These are phyloP conservation scores for Penicillium coprophilum DNA, from an alignment of 495 filamentous ascomycete species.

Conservation along the genomic window DNA sequence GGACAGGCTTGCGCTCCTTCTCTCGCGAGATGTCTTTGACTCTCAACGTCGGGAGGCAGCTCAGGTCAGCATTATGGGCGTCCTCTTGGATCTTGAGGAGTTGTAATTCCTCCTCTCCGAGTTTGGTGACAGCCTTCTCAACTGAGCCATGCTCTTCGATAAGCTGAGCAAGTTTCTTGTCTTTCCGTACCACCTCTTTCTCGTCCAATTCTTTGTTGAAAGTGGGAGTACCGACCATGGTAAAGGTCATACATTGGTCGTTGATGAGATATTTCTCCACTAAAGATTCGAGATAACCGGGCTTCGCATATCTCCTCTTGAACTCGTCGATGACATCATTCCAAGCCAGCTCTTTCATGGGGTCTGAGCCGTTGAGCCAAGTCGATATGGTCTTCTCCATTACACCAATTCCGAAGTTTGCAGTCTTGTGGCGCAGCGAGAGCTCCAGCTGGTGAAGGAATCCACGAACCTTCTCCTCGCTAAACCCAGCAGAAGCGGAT, in stretches of 20 bases:
- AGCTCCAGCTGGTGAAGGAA: constrained; percentile 92
- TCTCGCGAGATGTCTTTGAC: constrained; percentile 83
- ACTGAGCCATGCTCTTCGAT: constrained; percentile 67
- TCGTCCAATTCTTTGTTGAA: constrained; percentile 70
- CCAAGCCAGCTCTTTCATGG: constrained; percentile 86
- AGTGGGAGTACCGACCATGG: constrained; percentile 79
- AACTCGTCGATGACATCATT: constrained; percentile 82
- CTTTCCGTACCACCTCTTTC: constrained; percentile 74
- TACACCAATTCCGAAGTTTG: constrained; percentile 87
- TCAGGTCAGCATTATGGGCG: constrained; percentile 76
- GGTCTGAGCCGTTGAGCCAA: constrained; percentile 95
- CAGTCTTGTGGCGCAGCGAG: constrained; percentile 87
- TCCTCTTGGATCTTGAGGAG: constrained; percentile 79
- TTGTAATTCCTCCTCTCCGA: constrained; percentile 75
- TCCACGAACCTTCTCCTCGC: constrained; percentile 84
- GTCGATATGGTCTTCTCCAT: constrained; percentile 82
- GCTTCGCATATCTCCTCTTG: constrained; percentile 65
- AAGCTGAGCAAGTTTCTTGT: constrained; percentile 66
- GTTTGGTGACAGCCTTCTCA: constrained; percentile 62
- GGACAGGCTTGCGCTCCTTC: constrained; percentile 67
- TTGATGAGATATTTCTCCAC: constrained; percentile 89
- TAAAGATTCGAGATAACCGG: constrained; percentile 77
- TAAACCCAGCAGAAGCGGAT: constrained; percentile 72
- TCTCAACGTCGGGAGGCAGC: constrained; percentile 82
- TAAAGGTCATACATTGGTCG: constrained; percentile 84